These are phyloP conservation scores for Tylopilus sp. DNA, from an alignment of 768 basidiomycete genomes.

Conservation along the genomic window DNA sequence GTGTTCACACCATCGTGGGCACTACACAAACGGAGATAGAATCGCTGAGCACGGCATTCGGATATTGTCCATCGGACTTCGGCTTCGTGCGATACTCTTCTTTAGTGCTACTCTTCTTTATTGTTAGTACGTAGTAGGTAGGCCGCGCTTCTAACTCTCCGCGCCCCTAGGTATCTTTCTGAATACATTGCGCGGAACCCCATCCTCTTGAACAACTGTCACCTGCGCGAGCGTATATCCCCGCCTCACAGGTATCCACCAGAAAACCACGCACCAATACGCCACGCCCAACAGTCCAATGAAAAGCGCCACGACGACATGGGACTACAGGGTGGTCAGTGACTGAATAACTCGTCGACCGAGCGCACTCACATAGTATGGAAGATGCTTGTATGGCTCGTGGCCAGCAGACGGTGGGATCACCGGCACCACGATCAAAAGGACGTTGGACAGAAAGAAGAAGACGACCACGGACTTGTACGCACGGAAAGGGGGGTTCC, in stretches of 20 bases:
- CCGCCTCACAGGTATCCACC: slow-evolving; percentile 45
- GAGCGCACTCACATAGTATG: slow-evolving; percentile 58
- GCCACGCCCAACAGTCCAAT: slow-evolving; percentile 46
- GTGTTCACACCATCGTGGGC: too few species aligned
- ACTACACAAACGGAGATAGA: too few species aligned
- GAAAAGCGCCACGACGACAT: slow-evolving; percentile 44
- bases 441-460: slow-evolving; percentile 65
- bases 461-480: slow-evolving; percentile 45
- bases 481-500: slow-evolving; percentile 65
- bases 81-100: too few species aligned
- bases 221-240: slow-evolving; percentile 50
- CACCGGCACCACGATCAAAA: slow-evolving; percentile 59
- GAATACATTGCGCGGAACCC: slow-evolving; percentile 54
- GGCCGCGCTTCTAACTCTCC: background rate
- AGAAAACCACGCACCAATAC: slow-evolving; percentile 56
- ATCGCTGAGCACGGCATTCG: too few species aligned
- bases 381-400: slow-evolving; percentile 52
- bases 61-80: too few species aligned
- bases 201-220: slow-evolving; percentile 51
- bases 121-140: too few species aligned
- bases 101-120: too few species aligned
- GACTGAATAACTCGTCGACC: background rate
- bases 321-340: slow-evolving; percentile 36
- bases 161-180: slow-evolving; percentile 31
- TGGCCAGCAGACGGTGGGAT: slow-evolving; percentile 55